Evolutionary conservation across 768 basidiomycete species (phyloP).

Genomic region (Coprinopsis strossmayeri): DNA sequence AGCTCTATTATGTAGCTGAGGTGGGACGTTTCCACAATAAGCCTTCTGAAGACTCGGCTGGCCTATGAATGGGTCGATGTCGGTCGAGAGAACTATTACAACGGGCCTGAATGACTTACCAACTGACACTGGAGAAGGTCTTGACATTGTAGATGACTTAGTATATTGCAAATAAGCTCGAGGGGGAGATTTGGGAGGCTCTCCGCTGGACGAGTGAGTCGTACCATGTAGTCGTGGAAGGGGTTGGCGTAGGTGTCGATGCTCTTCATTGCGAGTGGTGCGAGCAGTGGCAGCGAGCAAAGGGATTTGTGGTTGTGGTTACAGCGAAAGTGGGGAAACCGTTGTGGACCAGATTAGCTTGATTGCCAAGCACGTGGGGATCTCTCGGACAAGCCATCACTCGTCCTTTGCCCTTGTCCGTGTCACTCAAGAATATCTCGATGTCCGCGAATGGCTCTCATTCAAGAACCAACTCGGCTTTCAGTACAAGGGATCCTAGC

Average conservation of each 20-base stretch:
- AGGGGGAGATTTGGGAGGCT: slow-evolving; percentile 14
- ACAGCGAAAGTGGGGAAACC: neutral
- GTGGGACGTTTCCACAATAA: slow-evolving; percentile 36
- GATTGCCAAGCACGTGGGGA: neutral
- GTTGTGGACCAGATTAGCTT: too few relatives aligned
- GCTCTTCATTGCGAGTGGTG: neutral
- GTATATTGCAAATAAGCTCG: slow-evolving; percentile 20
- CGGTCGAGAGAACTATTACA: too few relatives aligned
- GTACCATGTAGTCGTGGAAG: neutral
- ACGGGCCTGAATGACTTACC: too few relatives aligned
- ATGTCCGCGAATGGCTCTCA: slow-evolving; percentile 14
- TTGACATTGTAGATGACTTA: slow-evolving; percentile 17
- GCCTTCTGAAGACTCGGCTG: slow-evolving; percentile 28
- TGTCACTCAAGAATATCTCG: too few relatives aligned
- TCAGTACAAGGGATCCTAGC: slow-evolving; percentile 31
- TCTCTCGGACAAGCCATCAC: too few relatives aligned
- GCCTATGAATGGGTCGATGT: slow-evolving; percentile 31
- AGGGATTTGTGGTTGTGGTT: neutral
- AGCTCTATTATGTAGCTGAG: slow-evolving; percentile 48
- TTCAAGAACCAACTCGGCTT: slow-evolving; percentile 17
- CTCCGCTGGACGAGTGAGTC: neutral
- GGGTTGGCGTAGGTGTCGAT: neutral
- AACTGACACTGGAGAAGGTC: slow-evolving; percentile 16
- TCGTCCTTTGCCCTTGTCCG: too few relatives aligned
- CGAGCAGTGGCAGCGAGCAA: neutral